phyloP scores from a whole-genome alignment of 2,329 filamentous ascomycete genomes.

The Ophiostoma perfectum region DNA sequence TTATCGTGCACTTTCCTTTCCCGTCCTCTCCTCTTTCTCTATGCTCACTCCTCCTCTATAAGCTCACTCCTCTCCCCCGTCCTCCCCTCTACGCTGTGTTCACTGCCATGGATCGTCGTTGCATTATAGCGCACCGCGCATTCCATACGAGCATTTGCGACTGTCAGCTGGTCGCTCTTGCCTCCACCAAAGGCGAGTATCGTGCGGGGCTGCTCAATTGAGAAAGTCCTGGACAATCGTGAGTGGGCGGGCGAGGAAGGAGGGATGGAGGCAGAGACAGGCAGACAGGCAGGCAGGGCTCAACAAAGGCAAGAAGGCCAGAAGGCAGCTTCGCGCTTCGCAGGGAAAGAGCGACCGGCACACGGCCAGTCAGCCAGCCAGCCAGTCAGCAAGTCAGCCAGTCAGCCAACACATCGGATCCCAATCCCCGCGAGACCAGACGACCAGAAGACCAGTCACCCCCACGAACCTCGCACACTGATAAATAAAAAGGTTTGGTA shows the following conservation, averaged over 20 bases:
- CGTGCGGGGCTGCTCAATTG: slow-evolving; percentile 21
- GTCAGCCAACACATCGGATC: too few species aligned
- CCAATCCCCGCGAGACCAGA: too few species aligned
- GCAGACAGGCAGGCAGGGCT: background rate
- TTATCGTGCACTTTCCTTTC: slow-evolving; percentile 11
- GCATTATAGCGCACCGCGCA: slow-evolving; percentile 1
- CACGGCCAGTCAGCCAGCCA: background rate
- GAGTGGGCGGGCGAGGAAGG: background rate
- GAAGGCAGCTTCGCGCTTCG: background rate
- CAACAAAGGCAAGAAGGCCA: background rate
- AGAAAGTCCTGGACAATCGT: slow-evolving; percentile 17
- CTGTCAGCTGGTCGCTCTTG: slow-evolving; percentile 7
- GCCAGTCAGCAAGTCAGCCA: background rate
- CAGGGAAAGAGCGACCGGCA: slow-evolving; percentile 7
- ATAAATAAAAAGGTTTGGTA: background rate
- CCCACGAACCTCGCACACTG: background rate
- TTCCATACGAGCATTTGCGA: slow-evolving; percentile 10
- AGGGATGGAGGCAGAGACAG: background rate
- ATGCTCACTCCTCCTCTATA: slow-evolving; percentile 4
- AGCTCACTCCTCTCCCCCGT: background rate
- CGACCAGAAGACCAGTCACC: background rate
- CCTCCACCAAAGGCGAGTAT: slow-evolving; percentile 10
- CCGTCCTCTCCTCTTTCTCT: slow-evolving; percentile 8
- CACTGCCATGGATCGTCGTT: slow-evolving; percentile 7
- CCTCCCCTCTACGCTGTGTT: background rate